Evolutionary conservation across 208 protist species (phyloP).

Genomic region (Trypanosoma mega): DNA sequence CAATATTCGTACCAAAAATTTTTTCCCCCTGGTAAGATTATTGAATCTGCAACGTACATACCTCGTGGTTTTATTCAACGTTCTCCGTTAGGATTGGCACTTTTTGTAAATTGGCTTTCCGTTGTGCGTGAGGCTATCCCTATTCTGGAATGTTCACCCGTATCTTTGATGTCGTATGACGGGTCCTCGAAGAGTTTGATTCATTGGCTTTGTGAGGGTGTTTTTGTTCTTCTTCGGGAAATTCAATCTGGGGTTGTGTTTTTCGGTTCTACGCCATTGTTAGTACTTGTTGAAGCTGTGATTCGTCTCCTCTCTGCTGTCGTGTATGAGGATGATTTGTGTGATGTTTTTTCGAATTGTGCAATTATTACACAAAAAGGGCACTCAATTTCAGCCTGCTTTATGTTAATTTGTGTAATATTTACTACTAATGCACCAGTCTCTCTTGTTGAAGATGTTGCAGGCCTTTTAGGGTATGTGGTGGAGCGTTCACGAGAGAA

Average conservation of each 20-base stretch:
- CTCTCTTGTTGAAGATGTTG: conserved; percentile 18
- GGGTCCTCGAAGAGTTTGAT: conserved; percentile 7
- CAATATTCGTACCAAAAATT: not conserved
- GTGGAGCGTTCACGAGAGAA: conserved; percentile 23
- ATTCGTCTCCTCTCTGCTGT: conserved; percentile 17
- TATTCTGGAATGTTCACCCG: not conserved
- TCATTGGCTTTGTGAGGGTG: conserved; percentile 25
- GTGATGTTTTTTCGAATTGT: conserved; percentile 25
- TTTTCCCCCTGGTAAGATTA: not conserved
- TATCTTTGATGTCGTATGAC: not conserved
- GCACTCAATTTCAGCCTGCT: conserved; percentile 18
- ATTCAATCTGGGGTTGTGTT: conserved; percentile 24
- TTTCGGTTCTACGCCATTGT: not conserved
- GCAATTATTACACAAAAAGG: conserved; percentile 17
- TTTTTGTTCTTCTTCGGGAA: conserved; percentile 24
- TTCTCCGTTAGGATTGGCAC: conserved; percentile 3
- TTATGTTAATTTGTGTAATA: conserved; percentile 26
- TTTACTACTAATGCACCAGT: conserved; percentile 15
- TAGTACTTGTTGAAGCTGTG: conserved; percentile 4
- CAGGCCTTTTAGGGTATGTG: conserved; percentile 21
- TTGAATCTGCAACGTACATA: conserved; percentile 15
- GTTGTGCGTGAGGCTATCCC: not conserved
- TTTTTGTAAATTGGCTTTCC: conserved; percentile 25
- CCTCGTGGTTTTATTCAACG: conserved; percentile 8
- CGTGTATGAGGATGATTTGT: conserved; percentile 6